Conservation (phyloP, 2,329 filamentous ascomycete genomes). For the Dendrostoma leiphaemia region DNA sequence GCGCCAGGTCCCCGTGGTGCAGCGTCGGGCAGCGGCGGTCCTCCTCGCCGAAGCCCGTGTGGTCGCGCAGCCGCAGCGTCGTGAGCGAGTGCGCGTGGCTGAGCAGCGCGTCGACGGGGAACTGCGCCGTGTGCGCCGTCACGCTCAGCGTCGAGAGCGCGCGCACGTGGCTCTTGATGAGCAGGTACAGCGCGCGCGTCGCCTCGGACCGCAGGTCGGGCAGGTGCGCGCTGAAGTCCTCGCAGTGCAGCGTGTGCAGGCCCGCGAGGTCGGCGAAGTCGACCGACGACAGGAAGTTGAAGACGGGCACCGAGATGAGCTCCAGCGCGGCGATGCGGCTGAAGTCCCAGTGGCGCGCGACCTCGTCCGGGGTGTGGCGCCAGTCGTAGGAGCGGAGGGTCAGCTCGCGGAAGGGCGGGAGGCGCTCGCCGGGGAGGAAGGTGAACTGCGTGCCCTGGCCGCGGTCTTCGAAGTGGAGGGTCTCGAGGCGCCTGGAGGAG, state of each 20-base stretch:
- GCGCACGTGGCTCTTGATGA: slow-evolving; percentile 37
- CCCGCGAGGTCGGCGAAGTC: slow-evolving; percentile 32
- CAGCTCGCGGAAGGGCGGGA: slow-evolving; percentile 42
- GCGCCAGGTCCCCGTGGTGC: slow-evolving; percentile 29
- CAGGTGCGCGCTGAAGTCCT: slow-evolving; percentile 44
- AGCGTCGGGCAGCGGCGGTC: slow-evolving; percentile 41
- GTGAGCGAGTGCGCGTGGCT: slow-evolving; percentile 37
- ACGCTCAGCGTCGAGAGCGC: slow-evolving; percentile 38
- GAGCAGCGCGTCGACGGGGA: slow-evolving; percentile 39
- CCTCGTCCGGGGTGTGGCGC: slow-evolving; percentile 38
- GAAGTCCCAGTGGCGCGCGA: slow-evolving; percentile 45
- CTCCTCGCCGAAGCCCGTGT: slow-evolving; percentile 44
- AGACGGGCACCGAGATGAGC: slow-evolving; percentile 42
- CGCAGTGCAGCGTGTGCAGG: slow-evolving; percentile 37
- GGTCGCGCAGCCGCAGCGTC: slow-evolving; percentile 41
- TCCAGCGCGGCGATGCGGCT: slow-evolving; percentile 39
- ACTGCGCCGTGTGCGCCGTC: slow-evolving; percentile 39
- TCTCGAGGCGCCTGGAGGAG: slow-evolving; percentile 32
- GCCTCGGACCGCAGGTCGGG: slow-evolving; percentile 36
- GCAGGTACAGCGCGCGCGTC: slow-evolving; percentile 35
- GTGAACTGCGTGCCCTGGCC: slow-evolving; percentile 44
- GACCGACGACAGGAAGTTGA: slow-evolving; percentile 43
- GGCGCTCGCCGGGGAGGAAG: slow-evolving; percentile 37
- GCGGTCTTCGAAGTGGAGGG: slow-evolving; percentile 41
- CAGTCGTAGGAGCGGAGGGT: slow-evolving; percentile 48